Conservation (phyloP, 768 basidiomycete species). For the Trametes meyenii region DNA sequence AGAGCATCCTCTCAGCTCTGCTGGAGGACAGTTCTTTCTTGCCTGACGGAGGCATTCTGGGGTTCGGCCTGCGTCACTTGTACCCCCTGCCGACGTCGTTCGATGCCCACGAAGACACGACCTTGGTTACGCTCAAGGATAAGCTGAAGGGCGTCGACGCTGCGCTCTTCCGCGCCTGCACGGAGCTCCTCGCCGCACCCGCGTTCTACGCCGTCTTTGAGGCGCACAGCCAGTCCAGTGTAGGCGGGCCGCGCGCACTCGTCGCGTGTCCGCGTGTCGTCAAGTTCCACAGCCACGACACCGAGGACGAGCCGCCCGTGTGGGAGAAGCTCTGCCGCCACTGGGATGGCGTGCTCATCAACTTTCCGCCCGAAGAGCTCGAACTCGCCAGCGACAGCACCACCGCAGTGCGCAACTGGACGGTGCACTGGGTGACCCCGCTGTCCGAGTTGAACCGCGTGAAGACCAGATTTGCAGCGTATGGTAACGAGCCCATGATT, state of each 20-base stretch:
- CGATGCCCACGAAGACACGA: neutral
- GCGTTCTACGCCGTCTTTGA: constrained; percentile 11
- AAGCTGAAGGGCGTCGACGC: constrained; percentile 16
- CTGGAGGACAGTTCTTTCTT: constrained; percentile 36
- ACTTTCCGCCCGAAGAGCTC: constrained; percentile 6
- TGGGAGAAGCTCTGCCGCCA: constrained; percentile 15
- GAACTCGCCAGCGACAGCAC: neutral
- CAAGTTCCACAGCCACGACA: constrained; percentile 31
- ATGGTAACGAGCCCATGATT: constrained; percentile 21
- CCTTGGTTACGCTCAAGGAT: constrained; percentile 3
- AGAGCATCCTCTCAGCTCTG: constrained; percentile 29
- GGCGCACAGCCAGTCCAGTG: constrained; percentile 4
- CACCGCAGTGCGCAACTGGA: neutral
- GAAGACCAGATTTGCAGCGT: constrained; percentile 17
- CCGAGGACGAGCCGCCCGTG: constrained; percentile 25
- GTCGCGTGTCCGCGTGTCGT: constrained; percentile 37
- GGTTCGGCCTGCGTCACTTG: constrained; percentile 42
- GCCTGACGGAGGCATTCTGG: constrained; percentile 43
- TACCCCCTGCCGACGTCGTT: constrained; percentile 26
- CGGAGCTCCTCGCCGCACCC: constrained; percentile 2
- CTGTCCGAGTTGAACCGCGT: constrained; percentile 7
- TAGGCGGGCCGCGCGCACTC: constrained; percentile 32
- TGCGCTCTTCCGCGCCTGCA: constrained; percentile 13
- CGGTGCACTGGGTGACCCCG: constrained; percentile 17
- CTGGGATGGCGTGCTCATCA: constrained; percentile 18